phyloP scores from a whole-genome alignment of 495 filamentous ascomycete genomes.

The Glonium stellatum region DNA sequence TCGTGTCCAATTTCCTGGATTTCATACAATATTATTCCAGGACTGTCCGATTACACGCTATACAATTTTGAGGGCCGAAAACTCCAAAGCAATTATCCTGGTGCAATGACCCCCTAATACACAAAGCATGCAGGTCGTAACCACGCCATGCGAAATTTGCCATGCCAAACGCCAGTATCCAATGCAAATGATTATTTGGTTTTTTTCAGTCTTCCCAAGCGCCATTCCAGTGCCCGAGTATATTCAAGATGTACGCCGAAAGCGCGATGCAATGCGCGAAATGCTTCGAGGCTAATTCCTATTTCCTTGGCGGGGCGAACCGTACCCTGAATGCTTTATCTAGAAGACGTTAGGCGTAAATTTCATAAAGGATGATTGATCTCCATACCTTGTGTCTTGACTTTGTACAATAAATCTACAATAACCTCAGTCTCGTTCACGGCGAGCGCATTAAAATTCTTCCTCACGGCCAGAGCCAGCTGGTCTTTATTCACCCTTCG shows the following conservation, averaged over 20 bases:
- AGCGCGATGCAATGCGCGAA: constrained; percentile 7
- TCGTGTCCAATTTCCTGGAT: too few species aligned
- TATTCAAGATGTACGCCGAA: constrained; percentile 17
- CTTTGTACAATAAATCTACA: constrained; percentile 79
- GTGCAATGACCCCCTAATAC: background rate
- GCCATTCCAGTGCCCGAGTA: constrained; percentile 7
- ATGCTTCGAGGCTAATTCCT: constrained; percentile 13
- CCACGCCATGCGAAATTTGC: background rate
- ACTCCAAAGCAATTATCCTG: background rate
- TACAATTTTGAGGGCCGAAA: background rate
- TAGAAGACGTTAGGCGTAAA: constrained; percentile 4
- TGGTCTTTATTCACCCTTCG: constrained; percentile 68
- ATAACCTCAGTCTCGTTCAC: constrained; percentile 84
- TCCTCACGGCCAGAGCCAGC: constrained; percentile 72
- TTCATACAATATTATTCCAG: too few species aligned
- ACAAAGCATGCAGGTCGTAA: constrained; percentile 5
- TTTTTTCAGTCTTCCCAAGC: constrained; percentile 1
- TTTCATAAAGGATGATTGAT: background rate
- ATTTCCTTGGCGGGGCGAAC: constrained; percentile 31
- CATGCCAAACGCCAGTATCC: constrained; percentile 14
- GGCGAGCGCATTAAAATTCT: constrained; percentile 82
- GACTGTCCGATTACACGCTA: background rate
- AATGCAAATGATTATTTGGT: constrained; percentile 26
- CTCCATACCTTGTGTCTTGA: constrained; percentile 52
- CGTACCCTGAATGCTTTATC: constrained; percentile 29